Evolutionary conservation across 2,329 filamentous ascomycete genomes (phyloP), one percentile per base, ranked within the genome.

Genomic region (Teratosphaeria viscida): DNA sequence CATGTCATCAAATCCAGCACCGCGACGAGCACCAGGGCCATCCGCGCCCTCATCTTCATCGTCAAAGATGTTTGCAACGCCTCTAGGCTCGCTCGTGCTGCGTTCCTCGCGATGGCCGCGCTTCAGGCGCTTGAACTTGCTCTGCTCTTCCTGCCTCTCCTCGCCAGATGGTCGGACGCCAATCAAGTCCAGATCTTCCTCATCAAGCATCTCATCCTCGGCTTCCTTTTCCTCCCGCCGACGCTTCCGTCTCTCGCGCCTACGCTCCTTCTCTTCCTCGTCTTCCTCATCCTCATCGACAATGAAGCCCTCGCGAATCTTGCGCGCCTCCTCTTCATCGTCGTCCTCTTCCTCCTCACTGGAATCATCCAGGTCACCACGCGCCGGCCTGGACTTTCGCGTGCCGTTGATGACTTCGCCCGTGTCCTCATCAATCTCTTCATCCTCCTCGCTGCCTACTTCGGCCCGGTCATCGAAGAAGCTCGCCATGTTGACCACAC

Each of bases 111-210:
- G 83, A 65, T 92, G 90, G 58, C 94, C 92, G 65, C 90, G 89
- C 80, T 97, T 99, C 59, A 99, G 84, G 49, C 94, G 89, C 76
- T 99, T 99, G 80, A 95, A 95, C 72, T 96, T 95, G 66, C 87
- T 87, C 82, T 92, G 85, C 63, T 85, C 76, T 54, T 85, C 79
- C 34, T 85, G 78, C 67, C 85, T 85, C 23, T 84, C 83, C 68
- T 88, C 83, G 64, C 86, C 85, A 72, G 95, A 89, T 8, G 53
- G 53, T 16, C 34, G 19, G 12, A 54, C 34, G 57, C 91, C 92
- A 67, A 99, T 96, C 59, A 99, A 81, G 71, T 97, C 94, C 60
- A 99, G 76, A 79, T 99, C 94, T 73, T 99, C 94, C 66, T 96
- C 92, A 67, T 97, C 94, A 8, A 99, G 83, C 61, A 79, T 79